Conservation (phyloP, 2,329 filamentous ascomycete genomes). For the Fusarium sp. region DNA sequence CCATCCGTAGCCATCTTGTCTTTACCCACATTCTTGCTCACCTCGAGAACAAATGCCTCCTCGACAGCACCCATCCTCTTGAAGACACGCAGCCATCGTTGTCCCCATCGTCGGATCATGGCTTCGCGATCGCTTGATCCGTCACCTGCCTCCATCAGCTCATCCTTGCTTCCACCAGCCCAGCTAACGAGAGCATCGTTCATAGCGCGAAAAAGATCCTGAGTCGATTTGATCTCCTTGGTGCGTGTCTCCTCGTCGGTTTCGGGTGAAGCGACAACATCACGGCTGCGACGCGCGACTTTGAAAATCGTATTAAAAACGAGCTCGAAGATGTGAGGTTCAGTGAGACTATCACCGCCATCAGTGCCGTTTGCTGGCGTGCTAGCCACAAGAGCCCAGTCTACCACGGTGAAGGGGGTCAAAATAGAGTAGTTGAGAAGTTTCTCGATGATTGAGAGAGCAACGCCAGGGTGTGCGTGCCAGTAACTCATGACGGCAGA, state of each 20-base stretch:
- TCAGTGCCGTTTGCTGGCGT: slow-evolving; percentile 61
- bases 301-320: slow-evolving; percentile 89
- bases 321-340: slow-evolving; percentile 88
- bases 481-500: slow-evolving; percentile 92
- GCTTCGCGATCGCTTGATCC: slow-evolving; percentile 68
- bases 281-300: slow-evolving; percentile 86
- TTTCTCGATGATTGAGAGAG: slow-evolving; percentile 94
- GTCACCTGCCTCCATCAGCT: slow-evolving; percentile 76
- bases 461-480: slow-evolving; percentile 90
- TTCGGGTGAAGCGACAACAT: slow-evolving; percentile 75
- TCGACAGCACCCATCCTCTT: slow-evolving; percentile 85
- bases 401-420: slow-evolving; percentile 83
- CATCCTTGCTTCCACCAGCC: slow-evolving; percentile 78
- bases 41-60: slow-evolving; percentile 70
- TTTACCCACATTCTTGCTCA: slow-evolving; percentile 40
- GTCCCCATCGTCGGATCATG: slow-evolving; percentile 82
- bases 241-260: slow-evolving; percentile 74
- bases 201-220: slow-evolving; percentile 82
- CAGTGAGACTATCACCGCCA: slow-evolving; percentile 75
- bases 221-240: slow-evolving; percentile 79
- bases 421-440: slow-evolving; percentile 97
- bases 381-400: slow-evolving; percentile 83
- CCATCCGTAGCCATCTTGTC: slow-evolving; percentile 36
- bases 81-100: slow-evolving; percentile 88
- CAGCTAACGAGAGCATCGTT: slow-evolving; percentile 81